These are phyloP conservation scores for Prunella vulgaris DNA, from an alignment of 257 asterid species.

Conservation along the genomic window DNA sequence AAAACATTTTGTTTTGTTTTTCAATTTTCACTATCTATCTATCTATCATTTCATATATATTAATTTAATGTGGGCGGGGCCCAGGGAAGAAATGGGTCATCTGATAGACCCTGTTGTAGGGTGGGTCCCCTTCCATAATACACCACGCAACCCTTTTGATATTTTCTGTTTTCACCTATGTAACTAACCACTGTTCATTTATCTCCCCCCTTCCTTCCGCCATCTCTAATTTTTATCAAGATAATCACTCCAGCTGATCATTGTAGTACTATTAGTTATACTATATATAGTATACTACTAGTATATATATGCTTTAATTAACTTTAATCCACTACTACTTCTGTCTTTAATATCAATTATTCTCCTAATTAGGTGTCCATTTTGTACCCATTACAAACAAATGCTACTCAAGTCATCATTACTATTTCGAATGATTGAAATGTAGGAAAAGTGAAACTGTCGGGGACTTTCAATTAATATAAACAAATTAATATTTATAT, in stretches of 20 bases:
- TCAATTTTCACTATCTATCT: too few relatives aligned
- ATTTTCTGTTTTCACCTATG: constrained; percentile 32
- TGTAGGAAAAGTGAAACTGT: too few relatives aligned
- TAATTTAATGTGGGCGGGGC: too few relatives aligned
- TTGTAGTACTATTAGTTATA: neutral
- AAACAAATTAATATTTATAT: too few relatives aligned
- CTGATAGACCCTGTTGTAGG: constrained; percentile 23
- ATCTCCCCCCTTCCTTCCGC: constrained; percentile 17
- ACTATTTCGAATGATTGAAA: too few relatives aligned
- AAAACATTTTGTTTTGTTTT: neutral
- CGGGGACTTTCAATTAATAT: too few relatives aligned
- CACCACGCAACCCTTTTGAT: constrained; percentile 33
- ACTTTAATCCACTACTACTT: neutral
- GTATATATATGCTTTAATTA: neutral
- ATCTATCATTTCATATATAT: constrained; percentile 36
- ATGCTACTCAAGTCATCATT: too few relatives aligned
- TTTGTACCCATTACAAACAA: neutral
- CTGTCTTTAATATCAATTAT: neutral
- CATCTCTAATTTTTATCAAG: neutral
- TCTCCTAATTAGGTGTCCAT: neutral
- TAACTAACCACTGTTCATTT: constrained; percentile 44
- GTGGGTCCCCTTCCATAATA: constrained; percentile 40
- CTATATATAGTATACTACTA: too few relatives aligned
- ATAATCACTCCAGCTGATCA: neutral
- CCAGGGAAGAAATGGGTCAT: constrained; percentile 39